Base-by-base conservation (phyloP, 2,329 filamentous ascomycete species). In the Colletotrichum sp. region DNA sequence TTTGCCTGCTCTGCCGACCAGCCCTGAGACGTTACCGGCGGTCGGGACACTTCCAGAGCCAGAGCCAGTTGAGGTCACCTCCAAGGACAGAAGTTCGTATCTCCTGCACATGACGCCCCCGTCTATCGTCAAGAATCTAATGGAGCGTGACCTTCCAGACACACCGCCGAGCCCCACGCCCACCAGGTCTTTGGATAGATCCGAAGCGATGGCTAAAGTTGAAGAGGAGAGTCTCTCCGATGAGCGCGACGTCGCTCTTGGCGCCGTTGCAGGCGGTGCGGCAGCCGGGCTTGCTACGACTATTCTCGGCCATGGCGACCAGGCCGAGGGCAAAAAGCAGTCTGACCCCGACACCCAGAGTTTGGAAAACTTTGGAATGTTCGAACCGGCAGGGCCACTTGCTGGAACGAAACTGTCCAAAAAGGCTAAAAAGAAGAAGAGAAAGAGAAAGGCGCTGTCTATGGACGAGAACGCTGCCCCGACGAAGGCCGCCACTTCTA, bases 41-140 rank as follows among this genome's bases (percentile, higher is more conserved):
- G 34, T 7, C 34, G 71, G 3, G 12, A 63, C 28, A 83, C 82
- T 6, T 83, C 82, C 72, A 83, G 84, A 88, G 48, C 84, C 85
- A 24, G 83, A 83, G 32, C 82, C 84, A 7, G 77, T 86, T 18
- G 86, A 89, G 48, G 74, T 86, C 18, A 85, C 83, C 74, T 85
- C 84, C 8, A 87, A 86, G 78, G 83, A 87, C 75, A 81, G 84
- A 77, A 88, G 84, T 79, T 86, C 85, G 14, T 86, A 86, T 78
- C 78, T 88, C 18, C 83, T 86, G 34, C 80, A 84, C 66, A 84
- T 85, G 16, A 85, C 84, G 28, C 84, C 87, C 4, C 81, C 83
- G 16, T 83, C 83, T 8, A 74, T 79, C 24, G 79, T 83, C 24
- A 81, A 80, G 71, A 81, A 78, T n/a, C 71, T 79, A 71, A 80